Conservation (phyloP, 2,329 filamentous ascomycete genomes). For the Penicillium crustosum region DNA sequence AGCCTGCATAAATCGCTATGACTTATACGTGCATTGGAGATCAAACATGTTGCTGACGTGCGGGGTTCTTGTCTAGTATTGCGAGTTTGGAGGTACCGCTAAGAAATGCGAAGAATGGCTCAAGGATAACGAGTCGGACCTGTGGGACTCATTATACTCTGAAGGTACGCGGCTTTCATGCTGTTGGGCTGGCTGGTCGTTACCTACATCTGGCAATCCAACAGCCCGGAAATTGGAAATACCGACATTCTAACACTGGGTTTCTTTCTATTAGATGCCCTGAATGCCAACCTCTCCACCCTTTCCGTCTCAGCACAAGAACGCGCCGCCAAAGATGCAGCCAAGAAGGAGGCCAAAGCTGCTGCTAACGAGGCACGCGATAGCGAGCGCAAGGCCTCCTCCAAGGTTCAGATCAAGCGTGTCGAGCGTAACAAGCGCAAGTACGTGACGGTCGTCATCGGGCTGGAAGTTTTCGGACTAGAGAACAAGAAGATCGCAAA, state of each 20-base stretch:
- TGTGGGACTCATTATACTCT: conserved; percentile 83
- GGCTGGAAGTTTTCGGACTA: conserved; percentile 84
- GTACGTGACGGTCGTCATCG: conserved; percentile 88
- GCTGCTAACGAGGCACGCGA: conserved; percentile 82
- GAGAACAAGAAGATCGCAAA: conserved; percentile 96
- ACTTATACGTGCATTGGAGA: not conserved
- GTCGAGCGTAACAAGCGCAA: conserved; percentile 99
- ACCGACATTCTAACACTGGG: not conserved
- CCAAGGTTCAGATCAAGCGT: conserved; percentile 86
- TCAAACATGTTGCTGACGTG: conserved; percentile 3
- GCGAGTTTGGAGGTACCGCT: conserved; percentile 93
- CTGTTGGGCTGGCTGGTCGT: not conserved
- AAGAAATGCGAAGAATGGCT: conserved; percentile 99
- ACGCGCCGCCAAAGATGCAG: conserved; percentile 90
- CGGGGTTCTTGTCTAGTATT: conserved; percentile 79
- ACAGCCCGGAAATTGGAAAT: not conserved
- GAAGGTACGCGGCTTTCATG: conserved; percentile 57
- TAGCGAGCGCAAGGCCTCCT: conserved; percentile 76
- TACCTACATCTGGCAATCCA: not conserved
- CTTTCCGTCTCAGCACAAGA: conserved; percentile 91
- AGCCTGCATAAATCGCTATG: not conserved
- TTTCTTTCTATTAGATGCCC: conserved; percentile 58
- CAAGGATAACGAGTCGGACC: conserved; percentile 66
- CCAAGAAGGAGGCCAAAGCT: conserved; percentile 95
- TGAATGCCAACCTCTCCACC: conserved; percentile 79